A percentile compares a stretch with the other conserved stretches of the same genome.
Conservation (phyloP, 169 alveolate genomes). For the Eimeria nieschulzi region DNA sequence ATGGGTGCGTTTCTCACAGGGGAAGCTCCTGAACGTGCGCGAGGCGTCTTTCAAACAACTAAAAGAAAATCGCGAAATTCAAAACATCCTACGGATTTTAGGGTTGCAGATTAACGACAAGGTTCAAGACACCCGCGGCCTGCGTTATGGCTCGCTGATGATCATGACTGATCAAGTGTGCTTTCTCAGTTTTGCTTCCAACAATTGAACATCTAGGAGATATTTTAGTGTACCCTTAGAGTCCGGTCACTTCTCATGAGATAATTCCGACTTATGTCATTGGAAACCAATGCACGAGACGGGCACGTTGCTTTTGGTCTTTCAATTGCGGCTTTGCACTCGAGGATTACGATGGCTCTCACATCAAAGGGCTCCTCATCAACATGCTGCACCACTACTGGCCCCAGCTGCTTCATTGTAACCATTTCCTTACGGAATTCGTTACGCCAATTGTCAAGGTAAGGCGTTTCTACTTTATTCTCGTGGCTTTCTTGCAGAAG, state of each 20-base stretch:
- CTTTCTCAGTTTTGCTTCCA: neutral
- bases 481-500: neutral
- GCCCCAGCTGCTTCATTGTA: slow-evolving; percentile 96
- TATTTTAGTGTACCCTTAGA: too few relatives aligned
- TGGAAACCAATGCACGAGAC: too few relatives aligned
- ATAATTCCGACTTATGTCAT: too few relatives aligned
- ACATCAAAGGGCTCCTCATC: slow-evolving; percentile 99
- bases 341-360: slow-evolving; percentile 99
- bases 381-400: slow-evolving; percentile 98
- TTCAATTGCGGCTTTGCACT: neutral
- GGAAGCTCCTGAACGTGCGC: slow-evolving; percentile 98
- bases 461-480: neutral
- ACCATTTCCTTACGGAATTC: slow-evolving; percentile 97
- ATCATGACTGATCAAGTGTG: slow-evolving; percentile 98
- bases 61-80: slow-evolving; percentile 96
- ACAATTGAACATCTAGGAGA: too few relatives aligned
- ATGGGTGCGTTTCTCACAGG: slow-evolving; percentile 83
- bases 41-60: slow-evolving; percentile 97
- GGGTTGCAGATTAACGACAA: slow-evolving; percentile 89
- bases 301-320: too few relatives aligned
- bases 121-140: slow-evolving; percentile 88
- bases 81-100: slow-evolving; percentile 94
- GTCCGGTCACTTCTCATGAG: too few relatives aligned
- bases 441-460: slow-evolving; percentile 98
- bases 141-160: slow-evolving; percentile 98